phyloP scores from a whole-genome alignment of 2,329 filamentous ascomycete species.

The Chaetomium sp. region DNA sequence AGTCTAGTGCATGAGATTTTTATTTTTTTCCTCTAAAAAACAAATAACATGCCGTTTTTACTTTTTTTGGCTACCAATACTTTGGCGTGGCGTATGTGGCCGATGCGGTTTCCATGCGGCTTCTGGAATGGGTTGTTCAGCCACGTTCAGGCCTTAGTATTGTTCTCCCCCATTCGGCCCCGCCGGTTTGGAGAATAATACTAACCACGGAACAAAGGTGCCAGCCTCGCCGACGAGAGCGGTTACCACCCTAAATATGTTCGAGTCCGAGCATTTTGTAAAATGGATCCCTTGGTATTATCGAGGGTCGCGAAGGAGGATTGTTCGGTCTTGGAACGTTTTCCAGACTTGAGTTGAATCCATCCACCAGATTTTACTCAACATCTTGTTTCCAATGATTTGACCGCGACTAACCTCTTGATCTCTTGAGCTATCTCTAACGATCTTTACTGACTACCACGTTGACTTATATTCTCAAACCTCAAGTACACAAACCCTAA shows the following conservation, averaged over 20 bases:
- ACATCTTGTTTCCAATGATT: background rate
- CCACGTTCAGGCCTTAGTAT: conserved; percentile 14
- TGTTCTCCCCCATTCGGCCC: conserved; percentile 9
- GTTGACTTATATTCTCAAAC: no score
- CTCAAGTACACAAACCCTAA: no score
- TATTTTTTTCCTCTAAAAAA: background rate
- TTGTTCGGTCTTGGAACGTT: no score
- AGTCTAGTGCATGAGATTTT: conserved; percentile 17
- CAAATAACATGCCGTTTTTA: background rate
- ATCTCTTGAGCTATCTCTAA: no score
- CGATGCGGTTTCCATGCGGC: background rate
- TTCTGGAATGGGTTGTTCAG: conserved; percentile 12
- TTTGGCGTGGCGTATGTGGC: conserved; percentile 2
- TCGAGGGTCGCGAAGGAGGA: no score
- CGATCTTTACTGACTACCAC: no score
- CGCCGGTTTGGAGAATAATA: conserved; percentile 17
- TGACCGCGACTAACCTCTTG: background rate
- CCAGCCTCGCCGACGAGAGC: conserved; percentile 3
- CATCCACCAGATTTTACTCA: background rate
- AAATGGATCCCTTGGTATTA: no score
- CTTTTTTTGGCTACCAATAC: background rate
- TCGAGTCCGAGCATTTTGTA: no score
- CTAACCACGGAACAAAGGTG: conserved; percentile 20
- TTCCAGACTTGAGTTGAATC: no score
- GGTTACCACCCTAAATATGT: background rate